These are phyloP conservation scores for Stentor coeruleus DNA, from an alignment of 73 alveolate species.

Conservation along the genomic window DNA sequence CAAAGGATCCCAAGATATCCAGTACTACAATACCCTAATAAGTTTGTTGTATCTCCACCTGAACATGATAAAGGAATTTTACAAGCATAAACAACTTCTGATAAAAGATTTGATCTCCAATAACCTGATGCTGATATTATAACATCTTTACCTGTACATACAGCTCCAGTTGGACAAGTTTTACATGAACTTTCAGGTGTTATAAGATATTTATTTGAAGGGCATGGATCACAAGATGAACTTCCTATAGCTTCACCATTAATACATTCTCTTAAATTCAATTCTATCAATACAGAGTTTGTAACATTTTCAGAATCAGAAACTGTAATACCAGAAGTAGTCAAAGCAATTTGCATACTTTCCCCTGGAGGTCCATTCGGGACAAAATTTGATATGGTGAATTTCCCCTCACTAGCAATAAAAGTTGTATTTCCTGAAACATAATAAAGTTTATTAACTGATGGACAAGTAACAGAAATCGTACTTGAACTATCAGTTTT, in stretches of 20 bases:
- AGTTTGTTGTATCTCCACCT: constrained; percentile 25
- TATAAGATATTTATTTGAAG: not conserved
- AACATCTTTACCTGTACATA: not conserved
- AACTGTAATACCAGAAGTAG: not conserved
- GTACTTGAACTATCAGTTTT: not conserved
- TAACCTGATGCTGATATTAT: not conserved
- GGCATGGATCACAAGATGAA: not conserved
- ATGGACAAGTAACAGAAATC: not conserved
- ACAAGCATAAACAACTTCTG: not conserved
- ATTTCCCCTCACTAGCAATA: not conserved
- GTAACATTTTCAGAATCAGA: not conserved
- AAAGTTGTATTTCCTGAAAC: not conserved
- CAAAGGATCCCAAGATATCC: constrained; percentile 66
- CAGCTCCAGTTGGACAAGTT: constrained; percentile 12
- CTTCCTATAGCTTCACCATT: not conserved
- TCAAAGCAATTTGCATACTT: not conserved
- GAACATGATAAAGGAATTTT: not conserved
- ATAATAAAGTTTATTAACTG: not conserved
- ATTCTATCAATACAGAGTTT: not conserved
- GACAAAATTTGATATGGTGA: not conserved
- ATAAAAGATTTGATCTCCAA: not conserved
- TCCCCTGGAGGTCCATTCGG: not conserved
- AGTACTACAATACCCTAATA: constrained; percentile 56
- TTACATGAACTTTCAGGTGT: not conserved
- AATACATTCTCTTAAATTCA: not conserved